Conservation (phyloP, 2,329 filamentous ascomycete genomes). For the Calonectria naviculata region DNA sequence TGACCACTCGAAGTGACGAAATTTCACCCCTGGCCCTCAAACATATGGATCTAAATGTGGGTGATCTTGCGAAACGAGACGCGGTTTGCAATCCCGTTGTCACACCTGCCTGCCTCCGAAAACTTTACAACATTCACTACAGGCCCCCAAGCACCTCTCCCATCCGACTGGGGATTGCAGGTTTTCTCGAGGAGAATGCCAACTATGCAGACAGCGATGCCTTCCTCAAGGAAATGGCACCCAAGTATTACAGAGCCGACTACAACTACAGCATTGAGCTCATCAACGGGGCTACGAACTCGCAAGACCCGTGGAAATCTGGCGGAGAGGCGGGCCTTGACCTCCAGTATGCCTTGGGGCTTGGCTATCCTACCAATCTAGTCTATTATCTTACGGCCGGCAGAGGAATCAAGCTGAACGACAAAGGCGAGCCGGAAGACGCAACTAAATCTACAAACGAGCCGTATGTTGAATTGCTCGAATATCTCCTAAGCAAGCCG, state of each 20-base stretch:
- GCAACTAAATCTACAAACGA: slow-evolving; percentile 58
- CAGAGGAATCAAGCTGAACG: slow-evolving; percentile 53
- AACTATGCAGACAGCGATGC: slow-evolving; percentile 54
- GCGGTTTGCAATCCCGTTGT: slow-evolving; percentile 46
- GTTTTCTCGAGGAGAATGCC: slow-evolving; percentile 61
- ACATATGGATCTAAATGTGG: slow-evolving; percentile 17
- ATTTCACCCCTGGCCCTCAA: slow-evolving; percentile 18
- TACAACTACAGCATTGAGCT: slow-evolving; percentile 54
- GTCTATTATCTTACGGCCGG: slow-evolving; percentile 59
- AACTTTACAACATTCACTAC: slow-evolving; percentile 59
- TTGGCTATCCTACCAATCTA: slow-evolving; percentile 57
- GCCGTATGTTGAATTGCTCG: slow-evolving; percentile 66
- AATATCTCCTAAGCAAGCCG: slow-evolving; percentile 58
- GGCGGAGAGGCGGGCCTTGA: slow-evolving; percentile 61
- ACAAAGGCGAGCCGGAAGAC: slow-evolving; percentile 47
- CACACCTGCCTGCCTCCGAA: slow-evolving; percentile 53
- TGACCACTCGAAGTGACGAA: slow-evolving; percentile 29
- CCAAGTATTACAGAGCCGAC: slow-evolving; percentile 42
- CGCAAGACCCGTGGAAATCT: slow-evolving; percentile 49
- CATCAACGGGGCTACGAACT: slow-evolving; percentile 58
- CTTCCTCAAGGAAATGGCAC: slow-evolving; percentile 51
- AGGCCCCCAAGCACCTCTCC: slow-evolving; percentile 43
- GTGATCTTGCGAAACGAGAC: slow-evolving; percentile 32
- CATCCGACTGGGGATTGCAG: slow-evolving; percentile 57
- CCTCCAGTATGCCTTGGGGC: slow-evolving; percentile 58